phyloP scores from a whole-genome alignment of 1,139 yeast genomes.

The Hansenula sp. region DNA sequence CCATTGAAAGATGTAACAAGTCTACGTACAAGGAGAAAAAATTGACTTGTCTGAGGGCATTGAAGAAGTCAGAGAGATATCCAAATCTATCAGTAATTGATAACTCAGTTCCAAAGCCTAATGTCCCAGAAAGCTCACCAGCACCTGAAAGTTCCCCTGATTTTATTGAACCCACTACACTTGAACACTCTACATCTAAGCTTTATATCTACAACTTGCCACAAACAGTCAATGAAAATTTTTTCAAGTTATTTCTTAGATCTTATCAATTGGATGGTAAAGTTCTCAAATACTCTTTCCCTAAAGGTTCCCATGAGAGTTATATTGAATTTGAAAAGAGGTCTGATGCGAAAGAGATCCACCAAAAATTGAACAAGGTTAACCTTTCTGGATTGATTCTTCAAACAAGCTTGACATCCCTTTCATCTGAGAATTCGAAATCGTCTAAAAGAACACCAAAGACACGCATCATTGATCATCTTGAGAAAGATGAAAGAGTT shows the following conservation, averaged over 20 bases:
- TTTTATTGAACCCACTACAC: too few relatives aligned
- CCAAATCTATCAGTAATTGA: not conserved
- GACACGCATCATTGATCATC: too few relatives aligned
- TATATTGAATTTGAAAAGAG: slow-evolving; percentile 21
- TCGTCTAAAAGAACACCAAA: not conserved
- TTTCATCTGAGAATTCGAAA: too few relatives aligned
- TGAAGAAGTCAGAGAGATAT: slow-evolving; percentile 17
- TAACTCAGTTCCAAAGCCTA: not conserved
- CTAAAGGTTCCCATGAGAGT: slow-evolving; percentile 7
- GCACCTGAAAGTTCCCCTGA: not conserved
- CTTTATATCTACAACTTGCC: slow-evolving; percentile 22
- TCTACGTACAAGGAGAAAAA: slow-evolving; percentile 22
- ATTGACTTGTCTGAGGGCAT: slow-evolving; percentile 29
- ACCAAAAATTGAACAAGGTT: slow-evolving; percentile 21
- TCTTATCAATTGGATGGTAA: slow-evolving; percentile 16
- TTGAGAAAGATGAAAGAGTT: too few relatives aligned
- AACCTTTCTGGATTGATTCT: slow-evolving; percentile 15
- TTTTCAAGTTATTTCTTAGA: slow-evolving; percentile 21
- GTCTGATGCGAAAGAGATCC: slow-evolving; percentile 16
- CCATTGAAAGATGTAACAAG: slow-evolving; percentile 26
- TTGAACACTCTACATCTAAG: slow-evolving; percentile 1
- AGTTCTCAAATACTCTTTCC: slow-evolving; percentile 15
- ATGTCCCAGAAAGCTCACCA: not conserved
- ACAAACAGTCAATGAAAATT: slow-evolving; percentile 20
- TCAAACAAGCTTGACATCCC: slow-evolving; percentile 8